phyloP scores from a whole-genome alignment of 306 rosid genomes.

The Sphenostylis stenocarpa region DNA sequence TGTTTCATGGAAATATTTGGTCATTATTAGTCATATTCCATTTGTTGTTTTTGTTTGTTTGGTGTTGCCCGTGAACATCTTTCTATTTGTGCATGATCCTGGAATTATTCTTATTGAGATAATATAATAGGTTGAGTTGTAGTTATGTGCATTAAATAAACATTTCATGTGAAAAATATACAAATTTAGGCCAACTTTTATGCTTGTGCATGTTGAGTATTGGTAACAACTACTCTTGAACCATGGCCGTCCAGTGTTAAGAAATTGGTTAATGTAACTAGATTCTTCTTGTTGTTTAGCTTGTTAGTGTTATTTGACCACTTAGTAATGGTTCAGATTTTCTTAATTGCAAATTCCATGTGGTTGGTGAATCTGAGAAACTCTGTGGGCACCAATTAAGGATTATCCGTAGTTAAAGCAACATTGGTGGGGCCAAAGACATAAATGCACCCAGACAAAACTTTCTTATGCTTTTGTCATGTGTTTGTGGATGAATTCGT shows the following conservation, averaged over 20 bases:
- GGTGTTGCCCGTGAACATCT: slow-evolving; percentile 71
- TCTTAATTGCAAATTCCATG: not conserved
- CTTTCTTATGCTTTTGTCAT: not conserved
- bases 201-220: not conserved
- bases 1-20: slow-evolving; percentile 11
- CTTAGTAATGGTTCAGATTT: slow-evolving; percentile 24
- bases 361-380: slow-evolving; percentile 18
- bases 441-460: not conserved
- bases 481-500: too few relatives aligned
- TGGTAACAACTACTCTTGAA: slow-evolving; percentile 17
- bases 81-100: slow-evolving; percentile 53
- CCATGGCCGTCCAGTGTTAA: slow-evolving; percentile 29
- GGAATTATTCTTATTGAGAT: slow-evolving; percentile 45
- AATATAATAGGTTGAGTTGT: slow-evolving; percentile 28
- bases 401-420: slow-evolving; percentile 11
- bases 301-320: slow-evolving; percentile 24
- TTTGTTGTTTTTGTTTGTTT: slow-evolving; percentile 48
- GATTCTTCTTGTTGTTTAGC: slow-evolving; percentile 26
- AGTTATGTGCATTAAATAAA: not conserved
- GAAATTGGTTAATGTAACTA: slow-evolving; percentile 16
- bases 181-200: not conserved
- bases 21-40: slow-evolving; percentile 29
- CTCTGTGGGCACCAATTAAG: slow-evolving; percentile 14
- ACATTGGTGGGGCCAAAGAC: slow-evolving; percentile 21
- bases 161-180: not conserved